A percentile compares a stretch with the other conserved stretches of the same genome.
These are phyloP conservation scores for Didymella lethalis DNA, from an alignment of 2,329 filamentous ascomycete species.

Conservation along the genomic window DNA sequence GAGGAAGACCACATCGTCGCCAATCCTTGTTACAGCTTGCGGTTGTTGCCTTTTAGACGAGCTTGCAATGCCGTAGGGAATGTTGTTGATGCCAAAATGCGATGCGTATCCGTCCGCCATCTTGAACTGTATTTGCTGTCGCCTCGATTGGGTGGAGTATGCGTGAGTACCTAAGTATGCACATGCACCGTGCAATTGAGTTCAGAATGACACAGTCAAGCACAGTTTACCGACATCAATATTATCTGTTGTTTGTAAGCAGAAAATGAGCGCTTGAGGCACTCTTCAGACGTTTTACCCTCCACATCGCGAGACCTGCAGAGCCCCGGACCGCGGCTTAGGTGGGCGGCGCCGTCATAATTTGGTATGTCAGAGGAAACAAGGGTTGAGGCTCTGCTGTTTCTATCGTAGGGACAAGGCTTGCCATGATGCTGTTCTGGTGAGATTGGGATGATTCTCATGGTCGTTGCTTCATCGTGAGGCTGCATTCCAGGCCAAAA, in stretches of 20 bases:
- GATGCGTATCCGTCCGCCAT: conserved; percentile 37
- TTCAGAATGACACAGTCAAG: neutral
- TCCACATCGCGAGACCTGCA: conserved; percentile 18
- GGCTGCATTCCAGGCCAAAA: neutral
- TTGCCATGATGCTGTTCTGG: neutral
- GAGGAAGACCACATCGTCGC: conserved; percentile 63
- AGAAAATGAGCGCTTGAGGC: neutral
- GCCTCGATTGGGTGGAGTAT: neutral
- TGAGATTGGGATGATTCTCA: neutral
- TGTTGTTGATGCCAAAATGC: conserved; percentile 44
- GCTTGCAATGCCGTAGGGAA: conserved; percentile 44
- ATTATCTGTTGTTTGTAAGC: neutral
- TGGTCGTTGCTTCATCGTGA: neutral
- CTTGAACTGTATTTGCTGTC: neutral
- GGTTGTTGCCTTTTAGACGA: conserved; percentile 38
- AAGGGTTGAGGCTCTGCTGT: neutral
- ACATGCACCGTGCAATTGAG: neutral
- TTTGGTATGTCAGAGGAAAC: neutral
- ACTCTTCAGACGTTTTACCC: neutral
- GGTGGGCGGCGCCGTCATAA: neutral
- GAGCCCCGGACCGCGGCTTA: conserved; percentile 1
- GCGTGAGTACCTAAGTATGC: neutral
- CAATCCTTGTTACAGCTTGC: conserved; percentile 61
- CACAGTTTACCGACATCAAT: neutral
- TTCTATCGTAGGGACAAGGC: neutral